Evolutionary conservation across 116 monocot species (phyloP).

Genomic region (Trichopus zeylanicus): DNA sequence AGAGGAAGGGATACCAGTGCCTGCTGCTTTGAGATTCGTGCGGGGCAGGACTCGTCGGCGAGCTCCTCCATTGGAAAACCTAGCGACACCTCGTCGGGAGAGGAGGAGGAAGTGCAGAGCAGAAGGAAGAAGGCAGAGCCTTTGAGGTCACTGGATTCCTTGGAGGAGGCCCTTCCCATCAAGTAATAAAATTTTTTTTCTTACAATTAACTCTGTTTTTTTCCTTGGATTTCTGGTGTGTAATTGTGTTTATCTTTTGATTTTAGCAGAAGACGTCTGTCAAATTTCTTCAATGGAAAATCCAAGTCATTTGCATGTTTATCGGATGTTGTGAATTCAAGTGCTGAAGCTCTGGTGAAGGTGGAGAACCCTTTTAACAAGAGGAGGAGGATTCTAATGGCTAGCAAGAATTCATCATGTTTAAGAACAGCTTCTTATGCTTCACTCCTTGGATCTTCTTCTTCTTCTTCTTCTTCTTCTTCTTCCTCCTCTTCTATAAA

Average conservation of each 20-base stretch:
- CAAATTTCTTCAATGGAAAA: conserved; percentile 59
- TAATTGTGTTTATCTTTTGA: background rate
- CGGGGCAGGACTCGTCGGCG: background rate
- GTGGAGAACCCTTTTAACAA: conserved; percentile 73
- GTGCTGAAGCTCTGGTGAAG: conserved; percentile 30
- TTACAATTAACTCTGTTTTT: too few relatives aligned
- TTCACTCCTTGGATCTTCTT: conserved; percentile 5
- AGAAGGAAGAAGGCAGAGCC: background rate
- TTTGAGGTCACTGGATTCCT: background rate
- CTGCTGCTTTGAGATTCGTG: too few relatives aligned
- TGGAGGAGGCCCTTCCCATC: background rate
- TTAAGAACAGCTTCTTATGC: conserved; percentile 34
- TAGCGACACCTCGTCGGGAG: background rate
- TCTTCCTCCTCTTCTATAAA: too few relatives aligned
- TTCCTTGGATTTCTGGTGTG: too few relatives aligned
- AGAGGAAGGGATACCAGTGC: too few relatives aligned
- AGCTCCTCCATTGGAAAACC: background rate
- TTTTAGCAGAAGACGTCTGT: conserved; percentile 48
- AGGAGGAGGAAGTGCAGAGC: background rate
- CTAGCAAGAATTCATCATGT: conserved; percentile 12
- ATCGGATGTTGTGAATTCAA: conserved; percentile 15
- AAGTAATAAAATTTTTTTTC: background rate
- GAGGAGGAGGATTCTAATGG: conserved; percentile 33
- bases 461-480: background rate
- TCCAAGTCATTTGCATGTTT: conserved; percentile 59